These are phyloP conservation scores for Caryopteris hybrid DNA, from an alignment of 305 asterid species.

Conservation along the genomic window DNA sequence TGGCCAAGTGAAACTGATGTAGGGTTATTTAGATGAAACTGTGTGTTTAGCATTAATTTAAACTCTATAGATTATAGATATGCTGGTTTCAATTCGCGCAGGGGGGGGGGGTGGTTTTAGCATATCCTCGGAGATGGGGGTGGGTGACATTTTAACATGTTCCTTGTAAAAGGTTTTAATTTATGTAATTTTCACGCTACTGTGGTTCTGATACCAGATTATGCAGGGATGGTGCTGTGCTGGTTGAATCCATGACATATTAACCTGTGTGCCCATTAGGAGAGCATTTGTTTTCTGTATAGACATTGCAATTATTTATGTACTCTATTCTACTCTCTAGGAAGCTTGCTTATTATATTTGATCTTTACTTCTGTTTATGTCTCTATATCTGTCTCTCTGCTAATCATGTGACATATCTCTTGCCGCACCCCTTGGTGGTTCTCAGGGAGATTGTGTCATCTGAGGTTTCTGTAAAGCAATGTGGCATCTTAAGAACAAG, in stretches of 20 bases:
- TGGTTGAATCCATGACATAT: slow-evolving; percentile 11
- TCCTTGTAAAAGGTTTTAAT: neutral
- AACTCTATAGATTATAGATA: no score
- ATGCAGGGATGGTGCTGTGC: neutral
- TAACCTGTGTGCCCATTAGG: neutral
- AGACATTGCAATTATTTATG: neutral
- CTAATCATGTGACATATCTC: neutral
- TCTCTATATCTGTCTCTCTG: slow-evolving; percentile 1
- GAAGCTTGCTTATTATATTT: neutral
- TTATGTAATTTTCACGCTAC: neutral
- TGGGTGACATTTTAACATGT: no score
- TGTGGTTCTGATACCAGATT: slow-evolving; percentile 2
- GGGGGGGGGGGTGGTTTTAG: no score
- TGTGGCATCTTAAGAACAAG: slow-evolving; percentile 7
- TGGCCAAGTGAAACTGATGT: no score
- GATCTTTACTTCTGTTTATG: neutral
- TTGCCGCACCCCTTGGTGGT: slow-evolving; percentile 8
- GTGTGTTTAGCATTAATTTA: no score
- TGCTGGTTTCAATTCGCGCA: no score
- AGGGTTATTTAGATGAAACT: no score
- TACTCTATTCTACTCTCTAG: slow-evolving; percentile 13
- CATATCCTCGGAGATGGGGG: no score
- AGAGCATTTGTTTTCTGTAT: slow-evolving; percentile 3
- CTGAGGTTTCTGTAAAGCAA: neutral
- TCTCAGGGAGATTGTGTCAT: neutral